phyloP scores from a whole-genome alignment of 352 stramenopile genomes.

The Aphanomyces stellatus region DNA sequence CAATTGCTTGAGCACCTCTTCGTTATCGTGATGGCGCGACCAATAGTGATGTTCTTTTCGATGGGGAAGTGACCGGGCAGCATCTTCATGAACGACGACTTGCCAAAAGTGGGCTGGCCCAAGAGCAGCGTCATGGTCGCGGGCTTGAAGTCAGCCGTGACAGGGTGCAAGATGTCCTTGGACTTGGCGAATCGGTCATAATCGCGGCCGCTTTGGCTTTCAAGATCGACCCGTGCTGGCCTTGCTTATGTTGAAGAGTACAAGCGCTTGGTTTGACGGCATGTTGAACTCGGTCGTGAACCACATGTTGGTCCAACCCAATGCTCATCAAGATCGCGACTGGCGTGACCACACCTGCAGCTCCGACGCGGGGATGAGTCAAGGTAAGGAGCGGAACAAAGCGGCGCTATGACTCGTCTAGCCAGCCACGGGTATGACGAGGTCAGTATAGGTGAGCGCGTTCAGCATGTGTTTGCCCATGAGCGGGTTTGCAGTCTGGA shows the following conservation, averaged over 20 bases:
- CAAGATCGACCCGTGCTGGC: slow-evolving; percentile 60
- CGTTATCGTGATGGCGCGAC: too few relatives aligned
- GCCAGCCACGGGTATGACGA: slow-evolving; percentile 85
- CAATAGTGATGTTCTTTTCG: too few relatives aligned
- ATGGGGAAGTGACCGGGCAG: too few relatives aligned
- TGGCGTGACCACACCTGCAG: slow-evolving; percentile 91
- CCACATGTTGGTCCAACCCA: slow-evolving; percentile 87
- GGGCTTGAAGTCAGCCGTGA: too few relatives aligned
- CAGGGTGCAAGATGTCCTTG: too few relatives aligned
- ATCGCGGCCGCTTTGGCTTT: slow-evolving; percentile 67
- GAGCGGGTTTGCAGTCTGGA: slow-evolving; percentile 98
- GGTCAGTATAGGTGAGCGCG: slow-evolving; percentile 58
- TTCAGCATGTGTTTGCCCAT: slow-evolving; percentile 96
- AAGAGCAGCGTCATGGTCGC: too few relatives aligned
- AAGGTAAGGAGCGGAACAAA: slow-evolving; percentile 92
- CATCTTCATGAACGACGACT: too few relatives aligned
- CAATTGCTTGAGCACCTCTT: too few relatives aligned
- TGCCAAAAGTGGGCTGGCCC: too few relatives aligned
- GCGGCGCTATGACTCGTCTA: slow-evolving; percentile 87
- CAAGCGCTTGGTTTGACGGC: slow-evolving; percentile 93
- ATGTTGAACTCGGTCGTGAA: slow-evolving; percentile 94
- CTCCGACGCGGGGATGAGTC: slow-evolving; percentile 79
- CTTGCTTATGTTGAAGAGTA: slow-evolving; percentile 98
- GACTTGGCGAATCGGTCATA: slow-evolving; percentile 45
- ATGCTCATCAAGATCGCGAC: slow-evolving; percentile 96